A percentile compares a stretch with the other conserved stretches of the same genome.
Conservation (phyloP, 805 yeast genomes). For the Spathaspora arborariae region DNA sequence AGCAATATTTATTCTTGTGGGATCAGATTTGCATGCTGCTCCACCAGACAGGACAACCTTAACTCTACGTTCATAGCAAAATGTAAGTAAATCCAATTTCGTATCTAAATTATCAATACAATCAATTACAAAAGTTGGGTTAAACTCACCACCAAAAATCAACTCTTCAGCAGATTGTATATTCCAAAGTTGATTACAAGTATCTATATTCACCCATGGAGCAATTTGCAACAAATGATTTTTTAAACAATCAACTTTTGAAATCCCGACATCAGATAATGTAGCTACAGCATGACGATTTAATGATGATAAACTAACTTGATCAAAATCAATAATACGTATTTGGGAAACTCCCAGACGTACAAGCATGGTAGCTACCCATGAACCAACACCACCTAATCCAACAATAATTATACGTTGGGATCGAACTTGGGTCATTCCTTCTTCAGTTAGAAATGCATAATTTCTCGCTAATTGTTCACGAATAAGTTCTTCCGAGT, state of each 20-base stretch:
- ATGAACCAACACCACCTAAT: conserved; percentile 98
- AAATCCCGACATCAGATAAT: conserved; percentile 84
- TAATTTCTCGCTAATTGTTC: conserved; percentile 94
- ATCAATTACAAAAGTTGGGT: conserved; percentile 81
- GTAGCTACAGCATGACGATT: conserved; percentile 95
- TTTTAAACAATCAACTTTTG: conserved; percentile 81
- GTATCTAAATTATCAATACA: conserved; percentile 97
- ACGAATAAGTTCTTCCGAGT: conserved; percentile 66
- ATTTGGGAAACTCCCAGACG: conserved; percentile 84
- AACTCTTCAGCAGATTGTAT: conserved; percentile 61
- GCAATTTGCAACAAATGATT: conserved; percentile 68
- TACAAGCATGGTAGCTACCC: conserved; percentile 87
- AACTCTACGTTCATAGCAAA: conserved; percentile 55
- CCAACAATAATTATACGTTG: conserved; percentile 80
- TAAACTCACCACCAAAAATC: conserved; percentile 40
- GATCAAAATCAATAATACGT: conserved; percentile 90
- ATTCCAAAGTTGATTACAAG: conserved; percentile 75
- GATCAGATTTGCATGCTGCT: conserved; percentile 95
- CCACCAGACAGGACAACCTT: conserved; percentile 92
- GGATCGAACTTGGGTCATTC: conserved; percentile 66
- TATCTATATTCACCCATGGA: conserved; percentile 91
- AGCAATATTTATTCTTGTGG: conserved; percentile 83
- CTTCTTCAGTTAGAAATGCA: conserved; percentile 86
- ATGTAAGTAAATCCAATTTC: conserved; percentile 85
- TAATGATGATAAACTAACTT: conserved; percentile 85